phyloP scores from a whole-genome alignment of 305 asterid genomes.

The Fraxinus latifolia region DNA sequence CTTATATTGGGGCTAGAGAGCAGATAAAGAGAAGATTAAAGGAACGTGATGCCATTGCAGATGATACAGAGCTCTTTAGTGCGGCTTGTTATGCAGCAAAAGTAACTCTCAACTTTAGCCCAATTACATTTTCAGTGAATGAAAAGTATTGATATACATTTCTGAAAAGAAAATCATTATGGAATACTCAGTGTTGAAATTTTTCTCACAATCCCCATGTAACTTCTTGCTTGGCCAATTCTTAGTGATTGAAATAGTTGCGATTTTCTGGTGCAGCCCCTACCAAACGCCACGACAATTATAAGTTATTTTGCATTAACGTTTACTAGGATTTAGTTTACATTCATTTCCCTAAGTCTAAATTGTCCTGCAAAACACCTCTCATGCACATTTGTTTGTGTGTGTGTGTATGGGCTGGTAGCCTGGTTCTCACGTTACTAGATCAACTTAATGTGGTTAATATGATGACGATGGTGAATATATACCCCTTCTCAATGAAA shows the following conservation, averaged over 20 bases:
- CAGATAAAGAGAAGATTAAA: constrained; percentile 71
- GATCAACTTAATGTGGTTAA: neutral
- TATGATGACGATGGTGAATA: neutral
- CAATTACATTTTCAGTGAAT: constrained; percentile 11
- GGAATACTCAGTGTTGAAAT: neutral
- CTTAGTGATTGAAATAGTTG: constrained; percentile 8
- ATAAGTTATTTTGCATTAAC: neutral
- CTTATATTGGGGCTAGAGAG: constrained; percentile 81
- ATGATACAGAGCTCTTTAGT: constrained; percentile 55
- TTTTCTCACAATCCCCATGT: constrained; percentile 3
- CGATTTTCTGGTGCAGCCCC: constrained; percentile 10
- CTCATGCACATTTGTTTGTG: neutral
- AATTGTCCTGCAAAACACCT: neutral
- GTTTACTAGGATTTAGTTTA: neutral
- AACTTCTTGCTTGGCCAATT: constrained; percentile 14
- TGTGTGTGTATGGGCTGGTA: neutral
- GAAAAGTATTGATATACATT: constrained; percentile 8
- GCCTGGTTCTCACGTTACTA: neutral
- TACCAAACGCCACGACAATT: neutral
- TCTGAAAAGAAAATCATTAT: neutral
- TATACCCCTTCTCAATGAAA: neutral
- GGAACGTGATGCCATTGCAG: constrained; percentile 62
- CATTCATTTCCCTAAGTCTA: neutral
- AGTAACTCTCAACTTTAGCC: constrained; percentile 39
- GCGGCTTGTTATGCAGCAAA: constrained; percentile 85